Evolutionary conservation across 192 early-diverging fungal species (phyloP), one percentile per base, ranked within the genome.

Genomic region (Haplosporangium gracile): DNA sequence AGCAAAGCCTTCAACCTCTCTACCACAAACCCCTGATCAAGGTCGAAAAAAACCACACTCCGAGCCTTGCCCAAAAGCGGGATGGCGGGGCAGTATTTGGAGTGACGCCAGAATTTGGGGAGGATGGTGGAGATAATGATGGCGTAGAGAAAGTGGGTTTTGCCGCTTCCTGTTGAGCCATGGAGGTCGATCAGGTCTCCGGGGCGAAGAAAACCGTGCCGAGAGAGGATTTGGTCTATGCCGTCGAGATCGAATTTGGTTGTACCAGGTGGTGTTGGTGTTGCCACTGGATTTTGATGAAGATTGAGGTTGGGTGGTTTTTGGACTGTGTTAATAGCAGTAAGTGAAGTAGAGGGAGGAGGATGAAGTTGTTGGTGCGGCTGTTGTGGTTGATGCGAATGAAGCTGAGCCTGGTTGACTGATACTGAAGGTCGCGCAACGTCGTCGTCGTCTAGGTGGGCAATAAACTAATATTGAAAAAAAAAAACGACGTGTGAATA

Each of bases 121-220:
- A 86, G 69, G n/a, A 86, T 81, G 6, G 79, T 78, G 4, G 84
- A 43, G 24, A 86, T 74, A 34, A 78, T 81, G n/a, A 86, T 86
- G 38, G 75, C 84, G 72, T 86, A 86, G 16, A 86, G 79, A 51
- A 73, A 36, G 4, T 73, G 42, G 0, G 84, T 86, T 40, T 86
- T 86, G 45, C 84, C 84, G 29, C 74, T 74, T 32, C 84, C 70
- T 22, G 68, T 70, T 20, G 72, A 42, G 1, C 84, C 84, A 38
- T 72, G 47, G 6, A 86, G 53, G 38, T 86, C 84, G 20, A 86
- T 60, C 79, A 86, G 70, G 53, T 86, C 84, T n/a, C 84, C 84
- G 0, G 84, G 63, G 8, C 45, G 45, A 2, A 81, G 60, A 1
- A 34, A 70, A 5, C 84, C 83, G 32, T 85, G 15, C 20, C 75